Percentiles rank a stretch among this genome's conserved stretches.
Evolutionary conservation across 2,329 filamentous ascomycete species (phyloP).

Genomic region (Scytalidium lignicola): DNA sequence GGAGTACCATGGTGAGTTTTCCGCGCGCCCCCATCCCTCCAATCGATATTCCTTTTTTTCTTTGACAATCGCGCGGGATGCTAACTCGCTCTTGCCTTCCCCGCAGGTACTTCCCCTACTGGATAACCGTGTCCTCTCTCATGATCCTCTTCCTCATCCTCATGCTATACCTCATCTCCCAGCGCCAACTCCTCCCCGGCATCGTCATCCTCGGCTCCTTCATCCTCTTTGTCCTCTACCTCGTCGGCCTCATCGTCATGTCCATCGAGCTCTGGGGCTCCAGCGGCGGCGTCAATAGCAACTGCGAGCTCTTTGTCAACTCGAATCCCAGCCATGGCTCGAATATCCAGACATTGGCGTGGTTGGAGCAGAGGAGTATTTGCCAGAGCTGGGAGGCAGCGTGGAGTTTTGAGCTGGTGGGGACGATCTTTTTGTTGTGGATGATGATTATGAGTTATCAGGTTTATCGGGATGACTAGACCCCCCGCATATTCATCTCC

Average conservation of each 20-base stretch:
- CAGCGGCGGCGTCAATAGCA: constrained; percentile 50
- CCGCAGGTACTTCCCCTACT: constrained; percentile 63
- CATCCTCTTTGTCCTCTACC: constrained; percentile 62
- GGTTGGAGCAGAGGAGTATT: constrained; percentile 58
- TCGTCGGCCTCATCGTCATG: constrained; percentile 58
- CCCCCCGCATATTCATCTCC: neutral
- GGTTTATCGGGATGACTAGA: constrained; percentile 38
- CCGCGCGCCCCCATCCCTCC: neutral
- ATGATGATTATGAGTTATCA: constrained; percentile 64
- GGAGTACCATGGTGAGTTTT: constrained; percentile 53
- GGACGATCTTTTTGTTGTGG: constrained; percentile 58
- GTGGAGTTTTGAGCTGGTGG: constrained; percentile 58
- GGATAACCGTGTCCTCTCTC: constrained; percentile 53
- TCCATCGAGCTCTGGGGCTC: constrained; percentile 61
- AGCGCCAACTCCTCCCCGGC: constrained; percentile 56
- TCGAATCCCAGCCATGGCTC: constrained; percentile 44
- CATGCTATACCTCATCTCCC: constrained; percentile 57
- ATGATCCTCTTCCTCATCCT: constrained; percentile 61
- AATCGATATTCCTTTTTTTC: neutral
- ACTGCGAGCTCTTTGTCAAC: constrained; percentile 55
- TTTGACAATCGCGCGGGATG: neutral
- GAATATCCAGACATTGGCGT: constrained; percentile 52
- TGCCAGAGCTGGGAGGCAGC: constrained; percentile 62
- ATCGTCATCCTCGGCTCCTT: constrained; percentile 63
- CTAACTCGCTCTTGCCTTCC: neutral